A percentile compares a stretch with the other conserved stretches of the same genome.
phyloP scores from a whole-genome alignment of 2,329 filamentous ascomycete genomes.

The Phialophora tarda region DNA sequence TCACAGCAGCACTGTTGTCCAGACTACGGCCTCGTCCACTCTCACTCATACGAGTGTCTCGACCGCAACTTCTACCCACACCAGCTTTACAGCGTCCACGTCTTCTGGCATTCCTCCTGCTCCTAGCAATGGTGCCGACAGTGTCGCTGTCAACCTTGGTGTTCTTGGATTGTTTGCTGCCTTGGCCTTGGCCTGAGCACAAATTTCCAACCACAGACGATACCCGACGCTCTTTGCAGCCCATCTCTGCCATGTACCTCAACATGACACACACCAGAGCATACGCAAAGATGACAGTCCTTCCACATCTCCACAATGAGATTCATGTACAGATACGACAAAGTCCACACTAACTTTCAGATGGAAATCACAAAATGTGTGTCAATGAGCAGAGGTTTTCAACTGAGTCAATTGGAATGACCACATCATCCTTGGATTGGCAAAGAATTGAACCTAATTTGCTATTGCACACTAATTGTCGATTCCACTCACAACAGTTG shows the following conservation, averaged over 20 bases:
- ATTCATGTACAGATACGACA: slow-evolving; percentile 20
- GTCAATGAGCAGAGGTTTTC: slow-evolving; percentile 19
- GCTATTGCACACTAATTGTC: slow-evolving; percentile 24
- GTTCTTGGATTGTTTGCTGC: slow-evolving; percentile 34
- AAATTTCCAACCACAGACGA: slow-evolving; percentile 18
- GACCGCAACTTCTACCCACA: slow-evolving; percentile 29
- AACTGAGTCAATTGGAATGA: slow-evolving; percentile 30
- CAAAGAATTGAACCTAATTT: slow-evolving; percentile 22
- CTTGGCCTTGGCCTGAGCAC: slow-evolving; percentile 33
- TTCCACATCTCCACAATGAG: slow-evolving; percentile 25
- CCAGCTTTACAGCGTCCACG: slow-evolving; percentile 19
- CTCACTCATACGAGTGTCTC: slow-evolving; percentile 26
- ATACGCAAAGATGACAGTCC: slow-evolving; percentile 28
- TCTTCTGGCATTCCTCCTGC: slow-evolving; percentile 30
- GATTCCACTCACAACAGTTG: slow-evolving; percentile 26
- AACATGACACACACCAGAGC: slow-evolving; percentile 30
- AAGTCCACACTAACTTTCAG: slow-evolving; percentile 24
- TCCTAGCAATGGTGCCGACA: slow-evolving; percentile 62
- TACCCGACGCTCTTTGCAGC: slow-evolving; percentile 36
- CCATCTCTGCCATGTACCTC: slow-evolving; percentile 33
- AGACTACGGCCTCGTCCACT: slow-evolving; percentile 22
- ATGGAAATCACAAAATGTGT: not conserved
- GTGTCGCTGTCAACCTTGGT: slow-evolving; percentile 84
- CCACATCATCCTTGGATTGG: slow-evolving; percentile 26
- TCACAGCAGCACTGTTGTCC: slow-evolving; percentile 12